phyloP scores from a whole-genome alignment of 768 basidiomycete species.

The Lactarius indigo region DNA sequence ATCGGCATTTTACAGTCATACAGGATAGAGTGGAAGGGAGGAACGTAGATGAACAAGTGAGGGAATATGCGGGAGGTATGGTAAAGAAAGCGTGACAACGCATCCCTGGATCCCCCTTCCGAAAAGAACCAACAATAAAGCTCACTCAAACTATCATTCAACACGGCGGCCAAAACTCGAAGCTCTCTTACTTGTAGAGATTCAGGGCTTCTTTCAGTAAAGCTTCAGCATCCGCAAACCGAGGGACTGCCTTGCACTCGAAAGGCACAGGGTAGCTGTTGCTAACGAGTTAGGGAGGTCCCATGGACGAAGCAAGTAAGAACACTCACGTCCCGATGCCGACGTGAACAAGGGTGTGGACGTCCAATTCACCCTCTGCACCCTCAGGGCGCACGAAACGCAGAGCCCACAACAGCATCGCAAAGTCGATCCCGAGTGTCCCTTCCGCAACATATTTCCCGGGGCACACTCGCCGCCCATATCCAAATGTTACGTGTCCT shows the following conservation, averaged over 20 bases:
- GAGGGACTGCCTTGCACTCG: neutral
- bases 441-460: neutral
- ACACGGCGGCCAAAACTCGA: neutral
- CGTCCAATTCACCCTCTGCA: neutral
- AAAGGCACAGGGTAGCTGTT: neutral
- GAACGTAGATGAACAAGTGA: neutral
- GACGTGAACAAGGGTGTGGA: neutral
- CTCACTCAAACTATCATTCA: neutral
- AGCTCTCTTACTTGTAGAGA: neutral
- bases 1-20: neutral
- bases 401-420: conserved; percentile 1
- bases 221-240: neutral
- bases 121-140: neutral
- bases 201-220: neutral
- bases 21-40: neutral
- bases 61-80: neutral
- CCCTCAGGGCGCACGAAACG: neutral
- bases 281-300: neutral
- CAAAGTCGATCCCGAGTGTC: neutral
- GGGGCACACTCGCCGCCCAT: neutral
- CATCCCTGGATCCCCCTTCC: neutral
- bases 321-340: neutral
- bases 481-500: neutral
- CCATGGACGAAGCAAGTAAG: neutral
- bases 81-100: neutral